phyloP scores from a whole-genome alignment of 2,329 filamentous ascomycete species.

The Setomelanomma holmii region DNA sequence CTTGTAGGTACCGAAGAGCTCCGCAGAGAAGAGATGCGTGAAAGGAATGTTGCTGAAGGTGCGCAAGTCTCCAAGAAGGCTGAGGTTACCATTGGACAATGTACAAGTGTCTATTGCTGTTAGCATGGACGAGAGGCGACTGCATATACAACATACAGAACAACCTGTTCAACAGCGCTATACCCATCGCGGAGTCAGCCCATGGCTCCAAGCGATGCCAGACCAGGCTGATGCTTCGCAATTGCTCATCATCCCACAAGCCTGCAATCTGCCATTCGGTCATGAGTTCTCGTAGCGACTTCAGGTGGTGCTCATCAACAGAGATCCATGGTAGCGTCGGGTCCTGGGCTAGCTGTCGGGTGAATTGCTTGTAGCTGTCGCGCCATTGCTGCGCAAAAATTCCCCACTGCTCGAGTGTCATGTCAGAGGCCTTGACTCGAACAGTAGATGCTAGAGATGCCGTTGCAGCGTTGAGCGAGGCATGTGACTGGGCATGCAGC shows the following conservation, averaged over 20 bases:
- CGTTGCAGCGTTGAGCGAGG: slow-evolving; percentile 56
- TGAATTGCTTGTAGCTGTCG: slow-evolving; percentile 68
- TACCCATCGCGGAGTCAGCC: slow-evolving; percentile 67
- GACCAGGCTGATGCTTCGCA: slow-evolving; percentile 58
- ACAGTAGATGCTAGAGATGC: slow-evolving; percentile 56
- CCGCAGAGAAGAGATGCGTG: slow-evolving; percentile 67
- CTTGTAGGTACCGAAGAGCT: slow-evolving; percentile 78
- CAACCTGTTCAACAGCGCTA: slow-evolving; percentile 60
- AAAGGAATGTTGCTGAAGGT: slow-evolving; percentile 68
- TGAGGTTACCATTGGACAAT: slow-evolving; percentile 76
- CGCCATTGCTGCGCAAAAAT: slow-evolving; percentile 76
- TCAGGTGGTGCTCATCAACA: slow-evolving; percentile 74
- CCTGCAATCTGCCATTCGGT: slow-evolving; percentile 61
- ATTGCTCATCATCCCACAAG: slow-evolving; percentile 60
- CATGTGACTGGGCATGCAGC: slow-evolving; percentile 60
- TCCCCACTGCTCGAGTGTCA: slow-evolving; percentile 67
- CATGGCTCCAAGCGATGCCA: slow-evolving; percentile 79
- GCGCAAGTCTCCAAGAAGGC: slow-evolving; percentile 71
- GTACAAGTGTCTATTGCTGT: slow-evolving; percentile 61
- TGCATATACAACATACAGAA: slow-evolving; percentile 48
- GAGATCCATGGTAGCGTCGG: slow-evolving; percentile 64
- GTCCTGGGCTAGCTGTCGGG: slow-evolving; percentile 58
- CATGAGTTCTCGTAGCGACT: slow-evolving; percentile 68
- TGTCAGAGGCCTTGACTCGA: slow-evolving; percentile 56
- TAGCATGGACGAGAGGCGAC: neutral